Conservation (phyloP, 106 monocot genomes). For the Amphibolis antarctica region DNA sequence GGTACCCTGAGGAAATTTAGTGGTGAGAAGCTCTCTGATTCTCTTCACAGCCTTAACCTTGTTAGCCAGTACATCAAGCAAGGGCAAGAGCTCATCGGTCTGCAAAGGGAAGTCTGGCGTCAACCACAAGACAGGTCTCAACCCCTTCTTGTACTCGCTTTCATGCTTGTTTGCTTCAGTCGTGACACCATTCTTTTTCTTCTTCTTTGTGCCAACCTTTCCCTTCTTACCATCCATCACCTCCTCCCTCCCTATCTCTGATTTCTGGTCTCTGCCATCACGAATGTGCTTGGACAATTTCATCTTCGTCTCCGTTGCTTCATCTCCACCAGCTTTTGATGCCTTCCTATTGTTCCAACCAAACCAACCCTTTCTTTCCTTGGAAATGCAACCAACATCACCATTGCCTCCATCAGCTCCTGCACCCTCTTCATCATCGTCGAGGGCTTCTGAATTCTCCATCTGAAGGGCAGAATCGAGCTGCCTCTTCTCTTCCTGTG, state of each 20-base stretch:
- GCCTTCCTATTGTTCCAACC: constrained; percentile 54
- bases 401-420: neutral
- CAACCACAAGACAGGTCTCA: constrained; percentile 87
- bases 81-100: constrained; percentile 70
- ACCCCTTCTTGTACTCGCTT: constrained; percentile 85
- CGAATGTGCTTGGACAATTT: constrained; percentile 20
- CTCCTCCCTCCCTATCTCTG: constrained; percentile 29
- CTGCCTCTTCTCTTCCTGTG: constrained; percentile 76
- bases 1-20: constrained; percentile 85
- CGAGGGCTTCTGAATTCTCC: constrained; percentile 35
- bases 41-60: constrained; percentile 96
- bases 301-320: constrained; percentile 27
- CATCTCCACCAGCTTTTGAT: constrained; percentile 9
- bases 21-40: constrained; percentile 87
- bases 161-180: constrained; percentile 50
- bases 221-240: constrained; percentile 36
- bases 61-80: constrained; percentile 90
- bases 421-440: constrained; percentile 41
- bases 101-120: constrained; percentile 89
- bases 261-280: constrained; percentile 32
- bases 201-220: constrained; percentile 49
- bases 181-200: constrained; percentile 56
- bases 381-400: constrained; percentile 27
- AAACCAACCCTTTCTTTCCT: constrained; percentile 81
- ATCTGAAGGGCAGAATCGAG: constrained; percentile 66